Conservation (phyloP, 1,284 basidiomycete species). For the Naganishia albida region DNA sequence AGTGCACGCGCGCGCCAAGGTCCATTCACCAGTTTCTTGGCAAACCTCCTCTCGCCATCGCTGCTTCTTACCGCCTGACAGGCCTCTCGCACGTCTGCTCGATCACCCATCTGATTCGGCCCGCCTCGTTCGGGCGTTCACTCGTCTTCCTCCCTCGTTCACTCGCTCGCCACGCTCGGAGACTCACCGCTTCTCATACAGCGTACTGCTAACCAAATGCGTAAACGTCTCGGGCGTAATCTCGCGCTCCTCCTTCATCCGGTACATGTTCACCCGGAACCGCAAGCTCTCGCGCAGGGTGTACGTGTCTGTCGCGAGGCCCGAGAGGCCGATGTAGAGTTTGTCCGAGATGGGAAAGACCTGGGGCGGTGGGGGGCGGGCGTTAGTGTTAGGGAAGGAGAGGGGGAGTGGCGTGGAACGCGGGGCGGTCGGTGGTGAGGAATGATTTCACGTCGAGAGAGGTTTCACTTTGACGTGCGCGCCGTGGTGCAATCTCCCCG, state of each 20-base stretch:
- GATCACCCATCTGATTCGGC: no score
- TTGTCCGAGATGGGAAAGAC: conserved; percentile 93
- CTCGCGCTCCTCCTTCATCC: conserved; percentile 97
- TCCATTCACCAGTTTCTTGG: no score
- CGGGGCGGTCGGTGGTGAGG: background rate
- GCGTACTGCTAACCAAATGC: conserved; percentile 91
- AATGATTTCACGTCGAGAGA: no score
- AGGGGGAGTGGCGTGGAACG: background rate
- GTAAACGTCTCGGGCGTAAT: conserved; percentile 97
- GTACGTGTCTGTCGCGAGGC: conserved; percentile 88
- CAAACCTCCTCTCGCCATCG: no score
- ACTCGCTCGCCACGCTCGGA: background rate
- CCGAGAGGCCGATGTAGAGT: conserved; percentile 88
- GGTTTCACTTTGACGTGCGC: no score
- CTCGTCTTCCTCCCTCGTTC: background rate
- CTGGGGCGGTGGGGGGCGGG: conserved; percentile 56
- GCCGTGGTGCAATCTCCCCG: no score
- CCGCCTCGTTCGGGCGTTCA: background rate
- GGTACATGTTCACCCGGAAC: conserved; percentile 97
- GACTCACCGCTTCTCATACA: conserved; percentile 81
- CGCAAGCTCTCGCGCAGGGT: conserved; percentile 90
- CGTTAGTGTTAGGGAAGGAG: conserved; percentile 1
- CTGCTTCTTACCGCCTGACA: no score
- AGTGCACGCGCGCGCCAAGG: no score
- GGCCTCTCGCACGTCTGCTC: no score